Base-by-base conservation (phyloP, 306 rosid genomes). In the Betula pendula region DNA sequence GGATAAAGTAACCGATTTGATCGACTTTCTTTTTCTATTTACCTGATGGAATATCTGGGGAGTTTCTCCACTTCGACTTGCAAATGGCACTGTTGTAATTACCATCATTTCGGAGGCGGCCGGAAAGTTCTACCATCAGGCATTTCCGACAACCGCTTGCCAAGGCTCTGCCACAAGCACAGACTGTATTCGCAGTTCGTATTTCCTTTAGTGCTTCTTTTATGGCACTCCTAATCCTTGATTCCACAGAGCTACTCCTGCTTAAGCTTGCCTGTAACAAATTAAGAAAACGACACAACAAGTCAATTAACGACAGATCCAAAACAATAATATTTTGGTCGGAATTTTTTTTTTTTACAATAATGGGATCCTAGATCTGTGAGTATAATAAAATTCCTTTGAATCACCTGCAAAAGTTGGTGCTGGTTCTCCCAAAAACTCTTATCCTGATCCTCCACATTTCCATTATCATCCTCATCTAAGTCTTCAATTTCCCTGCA, bases 11-110 rank as follows among this genome's bases (percentile, higher is more conserved):
- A 38, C 6, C 7, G 42, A 38, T n/a, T n/a, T n/a, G n/a, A n/a
- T 38, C 9, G 8, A 38, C 6, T 6, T 0, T 38, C 6, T 45
- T 44, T 69, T 13, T 20, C 63, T 11, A 44, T 71, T 66, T 74
- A 94, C 98, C 98, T 74, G 98, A 80, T 50, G 94, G 90, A 73
- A 91, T 66, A 33, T 77, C 76, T 8, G 81, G 84, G 14, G 91
- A 88, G 15, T 65, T 86, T 70, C 68, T 89, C 98, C 98, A 94
- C 68, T 87, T 92, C 0, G 98, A 87, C 77, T 85, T 87, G 86
- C 98, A 94, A 56, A 94, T 71, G 73, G 97, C 94, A 73, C 84
- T 81, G 42, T 86, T 83, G 76, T 62, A 87, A 35, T n/a, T n/a
- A n/a, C 91, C 93, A 0, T 75, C 81, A 14, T 65, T 84, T 42